Evolutionary conservation across 257 asterid genomes (phyloP).

Genomic region (Solanum appendiculatum): DNA sequence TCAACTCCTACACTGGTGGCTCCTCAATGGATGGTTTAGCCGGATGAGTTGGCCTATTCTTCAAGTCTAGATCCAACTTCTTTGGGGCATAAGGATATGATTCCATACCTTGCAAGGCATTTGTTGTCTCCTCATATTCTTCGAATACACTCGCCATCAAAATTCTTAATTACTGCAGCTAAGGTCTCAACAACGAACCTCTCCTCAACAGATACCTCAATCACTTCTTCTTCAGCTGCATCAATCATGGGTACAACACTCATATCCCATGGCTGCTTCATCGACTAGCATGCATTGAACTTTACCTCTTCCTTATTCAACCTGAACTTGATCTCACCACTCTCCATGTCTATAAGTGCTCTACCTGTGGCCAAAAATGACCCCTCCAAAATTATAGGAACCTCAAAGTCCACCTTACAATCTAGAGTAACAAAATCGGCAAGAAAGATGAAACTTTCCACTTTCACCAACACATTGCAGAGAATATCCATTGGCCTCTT

Average conservation of each 20-base stretch:
- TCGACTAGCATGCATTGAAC: neutral
- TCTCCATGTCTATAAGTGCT: neutral
- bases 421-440: neutral
- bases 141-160: neutral
- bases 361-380: neutral
- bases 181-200: neutral
- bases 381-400: neutral
- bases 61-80: neutral
- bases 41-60: neutral
- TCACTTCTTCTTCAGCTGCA: too few relatives aligned
- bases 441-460: neutral
- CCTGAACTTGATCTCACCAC: neutral
- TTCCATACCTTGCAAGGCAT: neutral
- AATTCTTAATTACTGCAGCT: neutral
- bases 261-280: neutral
- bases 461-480: neutral
- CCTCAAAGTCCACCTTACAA: neutral
- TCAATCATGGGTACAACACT: neutral
- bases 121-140: neutral
- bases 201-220: too few relatives aligned
- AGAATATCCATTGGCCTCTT: neutral
- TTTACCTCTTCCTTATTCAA: neutral
- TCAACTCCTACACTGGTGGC: neutral
- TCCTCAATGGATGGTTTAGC: neutral
- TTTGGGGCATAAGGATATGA: neutral